These are phyloP conservation scores for Pecoramyces ruminantium DNA, from an alignment of 192 early-diverging fungal genomes.

Conservation along the genomic window DNA sequence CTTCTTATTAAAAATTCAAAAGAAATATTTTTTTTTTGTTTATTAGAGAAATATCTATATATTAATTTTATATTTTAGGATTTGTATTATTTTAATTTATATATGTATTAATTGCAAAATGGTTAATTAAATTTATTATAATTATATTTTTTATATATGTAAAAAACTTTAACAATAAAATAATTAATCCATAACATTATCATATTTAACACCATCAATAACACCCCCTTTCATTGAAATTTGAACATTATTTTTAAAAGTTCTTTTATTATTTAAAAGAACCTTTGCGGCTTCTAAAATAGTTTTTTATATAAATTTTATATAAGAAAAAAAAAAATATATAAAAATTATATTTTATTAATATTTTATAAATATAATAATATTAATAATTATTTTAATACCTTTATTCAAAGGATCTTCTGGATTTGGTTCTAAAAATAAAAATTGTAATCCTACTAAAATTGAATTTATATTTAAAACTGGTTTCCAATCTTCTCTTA, in stretches of 20 bases:
- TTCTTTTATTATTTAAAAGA: conserved; percentile 43
- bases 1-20: no score
- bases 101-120: no score
- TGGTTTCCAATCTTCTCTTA: conserved; percentile 98
- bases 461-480: conserved; percentile 86
- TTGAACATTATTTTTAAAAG: conserved; percentile 61
- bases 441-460: conserved; percentile 75
- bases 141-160: no score
- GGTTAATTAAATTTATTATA: no score
- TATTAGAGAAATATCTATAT: no score
- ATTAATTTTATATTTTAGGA: no score
- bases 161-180: not conserved
- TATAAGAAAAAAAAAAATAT: not conserved
- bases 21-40: no score
- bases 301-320: not conserved
- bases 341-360: no score
- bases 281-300: conserved; percentile 60
- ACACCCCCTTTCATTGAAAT: conserved; percentile 60
- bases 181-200: conserved; percentile 35
- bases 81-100: no score
- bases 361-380: no score
- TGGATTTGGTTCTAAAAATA: conserved; percentile 87
- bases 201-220: conserved; percentile 50
- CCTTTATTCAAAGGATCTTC: conserved; percentile 96
- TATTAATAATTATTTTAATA: not conserved